Percentiles rank a stretch among this genome's conserved stretches.
phyloP scores from a whole-genome alignment of 2,329 filamentous ascomycete species.

The Ascochyta koolunga region DNA sequence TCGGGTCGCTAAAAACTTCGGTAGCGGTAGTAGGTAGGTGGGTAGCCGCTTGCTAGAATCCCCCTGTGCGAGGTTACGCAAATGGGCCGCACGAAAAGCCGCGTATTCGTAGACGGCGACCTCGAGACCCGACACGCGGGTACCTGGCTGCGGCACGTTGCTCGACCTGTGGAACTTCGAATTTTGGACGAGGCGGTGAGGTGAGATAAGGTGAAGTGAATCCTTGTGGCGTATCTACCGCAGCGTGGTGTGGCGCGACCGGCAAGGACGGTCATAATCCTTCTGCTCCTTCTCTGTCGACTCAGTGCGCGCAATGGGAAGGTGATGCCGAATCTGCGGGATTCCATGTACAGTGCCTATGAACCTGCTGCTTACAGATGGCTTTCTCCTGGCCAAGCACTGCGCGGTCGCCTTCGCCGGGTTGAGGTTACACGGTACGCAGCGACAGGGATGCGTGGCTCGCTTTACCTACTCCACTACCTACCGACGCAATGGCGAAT shows the following conservation, averaged over 20 bases:
- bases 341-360: too few species aligned
- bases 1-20: slow-evolving; percentile 17
- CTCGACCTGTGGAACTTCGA: neutral
- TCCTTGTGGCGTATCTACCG: neutral
- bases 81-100: slow-evolving; percentile 1
- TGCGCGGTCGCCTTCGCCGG: neutral
- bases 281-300: neutral
- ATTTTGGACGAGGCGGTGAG: slow-evolving; percentile 8
- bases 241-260: too few species aligned
- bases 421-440: slow-evolving; percentile 4
- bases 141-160: slow-evolving; percentile 15
- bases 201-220: neutral
- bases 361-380: too few species aligned
- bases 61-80: neutral
- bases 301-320: too few species aligned
- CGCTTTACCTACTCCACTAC: neutral
- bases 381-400: too few species aligned
- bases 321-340: too few species aligned
- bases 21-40: slow-evolving; percentile 5
- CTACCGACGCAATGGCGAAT: neutral
- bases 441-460: slow-evolving; percentile 4
- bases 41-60: neutral
- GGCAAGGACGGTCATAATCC: neutral
- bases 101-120: slow-evolving; percentile 11
- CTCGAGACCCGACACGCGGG: slow-evolving; percentile 5